A percentile compares a stretch with the other conserved stretches of the same genome.
phyloP scores from a whole-genome alignment of 2,329 filamentous ascomycete species.

The Paecilomyces fulvus region DNA sequence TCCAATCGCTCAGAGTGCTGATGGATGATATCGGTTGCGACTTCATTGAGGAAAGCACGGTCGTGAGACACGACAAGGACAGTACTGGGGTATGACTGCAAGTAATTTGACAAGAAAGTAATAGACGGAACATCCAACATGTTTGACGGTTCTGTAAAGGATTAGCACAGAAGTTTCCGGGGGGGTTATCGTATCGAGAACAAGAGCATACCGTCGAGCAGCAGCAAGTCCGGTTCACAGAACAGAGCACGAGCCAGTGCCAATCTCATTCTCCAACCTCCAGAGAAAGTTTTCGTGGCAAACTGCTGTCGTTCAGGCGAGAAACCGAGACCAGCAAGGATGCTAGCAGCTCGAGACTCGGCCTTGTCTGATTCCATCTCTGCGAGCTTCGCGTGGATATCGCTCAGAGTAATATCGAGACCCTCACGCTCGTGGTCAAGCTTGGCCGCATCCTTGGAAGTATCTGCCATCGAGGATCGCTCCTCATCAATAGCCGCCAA shows the following conservation, averaged over 20 bases:
- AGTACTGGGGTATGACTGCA: conserved; percentile 88
- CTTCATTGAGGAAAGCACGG: conserved; percentile 96
- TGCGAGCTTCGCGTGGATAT: conserved; percentile 82
- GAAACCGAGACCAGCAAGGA: conserved; percentile 93
- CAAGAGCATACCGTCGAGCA: conserved; percentile 62
- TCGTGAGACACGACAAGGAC: conserved; percentile 97
- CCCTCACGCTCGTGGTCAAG: conserved; percentile 83
- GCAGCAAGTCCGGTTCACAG: conserved; percentile 89
- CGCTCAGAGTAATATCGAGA: conserved; percentile 79
- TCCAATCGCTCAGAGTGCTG: conserved; percentile 95
- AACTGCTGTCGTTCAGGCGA: conserved; percentile 85
- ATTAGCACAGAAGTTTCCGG: conserved; percentile 11
- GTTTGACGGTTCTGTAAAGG: conserved; percentile 75
- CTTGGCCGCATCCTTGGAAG: conserved; percentile 75
- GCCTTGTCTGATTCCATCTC: conserved; percentile 99
- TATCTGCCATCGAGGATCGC: conserved; percentile 75
- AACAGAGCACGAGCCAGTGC: conserved; percentile 91
- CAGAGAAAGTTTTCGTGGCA: conserved; percentile 95
- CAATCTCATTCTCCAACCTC: conserved; percentile 98
- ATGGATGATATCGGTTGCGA: conserved; percentile 98
- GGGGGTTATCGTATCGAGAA: background rate
- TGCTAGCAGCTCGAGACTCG: conserved; percentile 88
- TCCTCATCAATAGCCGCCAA: conserved; percentile 70
- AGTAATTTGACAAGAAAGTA: conserved; percentile 92
- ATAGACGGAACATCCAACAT: conserved; percentile 99